A percentile compares a stretch with the other conserved stretches of the same genome.
These are phyloP conservation scores for Fraxinus nigra DNA, from an alignment of 305 asterid species.

Conservation along the genomic window DNA sequence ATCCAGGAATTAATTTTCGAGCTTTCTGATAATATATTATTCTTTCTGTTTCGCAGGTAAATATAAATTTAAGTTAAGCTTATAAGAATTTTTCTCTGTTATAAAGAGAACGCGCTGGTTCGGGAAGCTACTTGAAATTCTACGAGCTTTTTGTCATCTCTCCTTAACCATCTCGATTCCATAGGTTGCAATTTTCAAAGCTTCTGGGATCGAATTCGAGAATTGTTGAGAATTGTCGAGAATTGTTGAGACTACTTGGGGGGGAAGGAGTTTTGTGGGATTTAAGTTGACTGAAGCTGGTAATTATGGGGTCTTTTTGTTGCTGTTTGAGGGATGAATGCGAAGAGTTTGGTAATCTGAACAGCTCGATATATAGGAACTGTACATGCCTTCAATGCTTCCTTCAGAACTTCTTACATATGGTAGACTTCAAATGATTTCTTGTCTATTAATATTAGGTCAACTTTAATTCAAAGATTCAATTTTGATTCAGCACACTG, in stretches of 20 bases:
- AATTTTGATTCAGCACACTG: background rate
- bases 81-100: slow-evolving; percentile 18
- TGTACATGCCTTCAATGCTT: background rate
- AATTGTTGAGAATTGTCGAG: slow-evolving; percentile 24
- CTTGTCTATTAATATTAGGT: background rate
- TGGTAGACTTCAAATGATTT: background rate
- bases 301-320: slow-evolving; percentile 76
- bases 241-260: slow-evolving; percentile 23
- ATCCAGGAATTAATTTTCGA: background rate
- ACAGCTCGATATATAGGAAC: slow-evolving; percentile 54
- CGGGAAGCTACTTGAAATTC: slow-evolving; percentile 32
- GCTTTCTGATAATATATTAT: background rate
- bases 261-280: slow-evolving; percentile 20
- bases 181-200: background rate
- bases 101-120: slow-evolving; percentile 54
- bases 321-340: slow-evolving; percentile 80
- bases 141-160: slow-evolving; percentile 50
- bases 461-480: no score
- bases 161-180: background rate
- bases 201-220: slow-evolving; percentile 11
- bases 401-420: background rate
- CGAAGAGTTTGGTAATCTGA: slow-evolving; percentile 63
- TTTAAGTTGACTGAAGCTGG: slow-evolving; percentile 21
- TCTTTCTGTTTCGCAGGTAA: background rate
- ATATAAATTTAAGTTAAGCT: slow-evolving; percentile 9